Percentiles rank a stretch among this genome's conserved stretches.
Evolutionary conservation across 1,284 basidiomycete genomes (phyloP).

Genomic region (Moesziomyces sp.): DNA sequence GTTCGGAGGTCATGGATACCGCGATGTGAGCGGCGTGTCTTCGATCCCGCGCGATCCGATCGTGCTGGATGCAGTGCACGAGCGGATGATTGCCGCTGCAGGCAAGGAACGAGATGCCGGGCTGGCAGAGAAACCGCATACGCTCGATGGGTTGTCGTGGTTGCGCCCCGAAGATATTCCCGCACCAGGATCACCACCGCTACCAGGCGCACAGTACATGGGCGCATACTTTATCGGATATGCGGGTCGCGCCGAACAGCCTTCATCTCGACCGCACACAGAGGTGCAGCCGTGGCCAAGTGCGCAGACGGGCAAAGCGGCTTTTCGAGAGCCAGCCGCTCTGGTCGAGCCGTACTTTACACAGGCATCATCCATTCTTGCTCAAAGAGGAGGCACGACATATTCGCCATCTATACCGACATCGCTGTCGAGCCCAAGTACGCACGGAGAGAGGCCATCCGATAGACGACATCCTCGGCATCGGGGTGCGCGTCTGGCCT

Average conservation of each 20-base stretch:
- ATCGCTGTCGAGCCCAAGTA: too few species aligned
- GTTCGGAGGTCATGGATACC: constrained; percentile 23
- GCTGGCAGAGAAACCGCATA: neutral
- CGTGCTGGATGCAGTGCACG: constrained; percentile 1
- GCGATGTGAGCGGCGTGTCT: constrained; percentile 27
- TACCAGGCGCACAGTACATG: constrained; percentile 20
- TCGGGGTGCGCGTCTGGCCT: constrained; percentile 6
- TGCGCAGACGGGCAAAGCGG: constrained; percentile 10
- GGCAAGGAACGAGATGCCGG: neutral
- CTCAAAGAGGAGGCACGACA: neutral
- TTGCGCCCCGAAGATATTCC: constrained; percentile 16
- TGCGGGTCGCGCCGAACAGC: constrained; percentile 3
- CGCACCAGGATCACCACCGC: constrained; percentile 15
- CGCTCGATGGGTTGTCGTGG: constrained; percentile 22
- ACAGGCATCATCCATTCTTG: neutral
- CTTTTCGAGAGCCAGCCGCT: constrained; percentile 15
- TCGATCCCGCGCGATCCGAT: constrained; percentile 19
- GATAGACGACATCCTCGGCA: constrained; percentile 9
- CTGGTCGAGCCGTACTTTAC: constrained; percentile 12
- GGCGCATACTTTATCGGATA: constrained; percentile 30
- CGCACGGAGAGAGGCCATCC: too few species aligned
- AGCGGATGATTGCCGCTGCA: neutral
- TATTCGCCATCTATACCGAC: neutral
- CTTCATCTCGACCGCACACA: neutral
- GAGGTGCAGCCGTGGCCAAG: constrained; percentile 2